These are phyloP conservation scores for Penicillium sp. DNA, from an alignment of 2,329 filamentous ascomycete species.

Conservation along the genomic window DNA sequence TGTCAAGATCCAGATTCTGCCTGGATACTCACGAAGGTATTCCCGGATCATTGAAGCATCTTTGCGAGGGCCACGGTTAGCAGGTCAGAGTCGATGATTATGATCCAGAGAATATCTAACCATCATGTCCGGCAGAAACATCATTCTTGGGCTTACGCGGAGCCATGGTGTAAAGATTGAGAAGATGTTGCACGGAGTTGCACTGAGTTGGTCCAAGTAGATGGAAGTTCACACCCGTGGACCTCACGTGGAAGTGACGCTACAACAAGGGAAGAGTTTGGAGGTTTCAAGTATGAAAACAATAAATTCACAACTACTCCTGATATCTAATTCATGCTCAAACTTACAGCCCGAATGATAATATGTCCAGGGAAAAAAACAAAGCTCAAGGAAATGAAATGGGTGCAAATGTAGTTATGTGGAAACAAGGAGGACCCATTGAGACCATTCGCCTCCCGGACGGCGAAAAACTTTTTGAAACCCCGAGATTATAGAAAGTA, in stretches of 20 bases:
- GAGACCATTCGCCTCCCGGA: slow-evolving; percentile 15
- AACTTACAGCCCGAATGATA: slow-evolving; percentile 11
- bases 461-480: slow-evolving; percentile 10
- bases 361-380: slow-evolving; percentile 19
- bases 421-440: slow-evolving; percentile 9
- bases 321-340: slow-evolving; percentile 13
- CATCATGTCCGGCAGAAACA: slow-evolving; percentile 29
- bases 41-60: slow-evolving; percentile 47
- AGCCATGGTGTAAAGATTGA: slow-evolving; percentile 31
- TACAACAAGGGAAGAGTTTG: not conserved
- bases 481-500: slow-evolving; percentile 14
- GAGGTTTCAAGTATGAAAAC: not conserved
- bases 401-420: slow-evolving; percentile 24
- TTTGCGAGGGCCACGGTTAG: slow-evolving; percentile 7
- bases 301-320: slow-evolving; percentile 15
- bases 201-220: not conserved
- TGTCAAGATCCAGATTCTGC: not conserved
- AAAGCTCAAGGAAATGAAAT: slow-evolving; percentile 12
- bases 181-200: not conserved
- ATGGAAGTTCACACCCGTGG: not conserved
- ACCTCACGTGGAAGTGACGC: slow-evolving; percentile 5
- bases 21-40: slow-evolving; percentile 48
- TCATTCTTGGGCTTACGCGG: slow-evolving; percentile 41
- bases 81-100: not conserved
- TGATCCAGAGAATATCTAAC: slow-evolving; percentile 22